Evolutionary conservation across 495 filamentous ascomycete species (phyloP).

Genomic region (Aspergillus olivimuriae): DNA sequence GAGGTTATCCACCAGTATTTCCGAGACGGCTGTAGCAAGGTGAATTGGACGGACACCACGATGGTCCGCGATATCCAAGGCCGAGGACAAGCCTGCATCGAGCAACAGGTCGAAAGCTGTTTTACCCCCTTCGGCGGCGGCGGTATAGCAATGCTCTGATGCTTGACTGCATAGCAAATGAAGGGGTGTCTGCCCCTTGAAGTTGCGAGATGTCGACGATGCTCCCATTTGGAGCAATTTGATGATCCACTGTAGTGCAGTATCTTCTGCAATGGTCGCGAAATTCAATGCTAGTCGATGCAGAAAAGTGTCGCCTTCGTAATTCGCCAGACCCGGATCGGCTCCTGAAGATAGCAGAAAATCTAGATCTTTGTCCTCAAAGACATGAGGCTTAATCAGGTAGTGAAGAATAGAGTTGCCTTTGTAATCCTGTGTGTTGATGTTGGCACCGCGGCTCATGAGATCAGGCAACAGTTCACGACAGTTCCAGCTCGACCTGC

Average conservation of each 20-base stretch:
- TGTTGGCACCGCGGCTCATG: conserved; percentile 11
- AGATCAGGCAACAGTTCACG: conserved; percentile 5
- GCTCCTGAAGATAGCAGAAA: conserved; percentile 10
- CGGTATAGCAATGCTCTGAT: conserved; percentile 8
- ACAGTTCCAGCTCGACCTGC: conserved; percentile 6
- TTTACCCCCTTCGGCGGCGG: neutral
- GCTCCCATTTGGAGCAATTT: conserved; percentile 7
- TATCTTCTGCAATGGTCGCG: neutral
- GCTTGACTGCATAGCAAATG: conserved; percentile 15
- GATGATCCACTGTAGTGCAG: neutral
- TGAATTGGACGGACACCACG: conserved; percentile 23
- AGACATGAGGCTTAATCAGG: conserved; percentile 1
- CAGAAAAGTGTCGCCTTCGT: conserved; percentile 13
- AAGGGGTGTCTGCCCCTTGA: conserved; percentile 17
- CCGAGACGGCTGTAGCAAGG: conserved; percentile 26
- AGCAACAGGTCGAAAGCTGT: conserved; percentile 11
- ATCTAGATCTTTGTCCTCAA: neutral
- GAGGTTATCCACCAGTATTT: conserved; percentile 21
- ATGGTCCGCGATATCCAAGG: conserved; percentile 10
- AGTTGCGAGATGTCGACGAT: conserved; percentile 11
- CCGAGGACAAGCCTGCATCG: neutral
- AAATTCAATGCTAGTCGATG: conserved; percentile 11
- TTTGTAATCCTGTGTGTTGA: conserved; percentile 17
- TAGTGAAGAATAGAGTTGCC: conserved; percentile 15
- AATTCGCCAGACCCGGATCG: conserved; percentile 8